Percentiles rank a stretch among this genome's conserved stretches.
Conservation (phyloP, 768 basidiomycete species). For the Leccinum obscurum region DNA sequence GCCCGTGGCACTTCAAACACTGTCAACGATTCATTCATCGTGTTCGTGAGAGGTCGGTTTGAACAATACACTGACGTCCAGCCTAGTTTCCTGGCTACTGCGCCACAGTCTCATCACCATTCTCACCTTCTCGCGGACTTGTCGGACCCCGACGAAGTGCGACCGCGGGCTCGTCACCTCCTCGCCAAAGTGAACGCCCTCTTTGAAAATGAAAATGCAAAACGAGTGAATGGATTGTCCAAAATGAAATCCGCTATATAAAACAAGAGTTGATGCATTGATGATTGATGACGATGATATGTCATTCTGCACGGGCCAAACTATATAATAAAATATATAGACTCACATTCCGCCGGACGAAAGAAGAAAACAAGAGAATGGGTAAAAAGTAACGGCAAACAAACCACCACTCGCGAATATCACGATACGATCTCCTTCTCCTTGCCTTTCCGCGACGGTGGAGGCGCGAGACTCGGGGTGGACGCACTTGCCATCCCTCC, state of each 20-base stretch:
- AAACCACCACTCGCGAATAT: background rate
- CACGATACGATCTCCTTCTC: slow-evolving; percentile 37
- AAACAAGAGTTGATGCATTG: slow-evolving; percentile 15
- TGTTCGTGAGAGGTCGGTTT: no score
- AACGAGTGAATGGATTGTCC: slow-evolving; percentile 19
- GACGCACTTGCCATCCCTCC: slow-evolving; percentile 40
- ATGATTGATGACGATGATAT: slow-evolving; percentile 6
- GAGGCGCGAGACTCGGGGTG: slow-evolving; percentile 34
- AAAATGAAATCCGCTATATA: slow-evolving; percentile 14
- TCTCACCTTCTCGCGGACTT: slow-evolving; percentile 8
- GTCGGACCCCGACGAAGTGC: slow-evolving; percentile 3
- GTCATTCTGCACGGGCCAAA: background rate
- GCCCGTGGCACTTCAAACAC: no score
- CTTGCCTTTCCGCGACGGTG: slow-evolving; percentile 49
- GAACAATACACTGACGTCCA: no score
- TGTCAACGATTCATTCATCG: no score
- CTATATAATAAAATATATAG: background rate
- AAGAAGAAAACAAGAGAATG: background rate
- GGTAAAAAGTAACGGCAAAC: background rate
- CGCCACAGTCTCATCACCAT: no score
- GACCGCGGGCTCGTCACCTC: background rate
- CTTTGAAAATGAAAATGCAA: slow-evolving; percentile 1
- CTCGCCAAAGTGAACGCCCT: background rate
- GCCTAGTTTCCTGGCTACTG: no score
- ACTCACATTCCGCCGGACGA: slow-evolving; percentile 5